Evolutionary conservation across 2,329 filamentous ascomycete species (phyloP), one percentile per base, ranked within the genome.

Genomic region (Myriosclerotinia duriaeana): DNA sequence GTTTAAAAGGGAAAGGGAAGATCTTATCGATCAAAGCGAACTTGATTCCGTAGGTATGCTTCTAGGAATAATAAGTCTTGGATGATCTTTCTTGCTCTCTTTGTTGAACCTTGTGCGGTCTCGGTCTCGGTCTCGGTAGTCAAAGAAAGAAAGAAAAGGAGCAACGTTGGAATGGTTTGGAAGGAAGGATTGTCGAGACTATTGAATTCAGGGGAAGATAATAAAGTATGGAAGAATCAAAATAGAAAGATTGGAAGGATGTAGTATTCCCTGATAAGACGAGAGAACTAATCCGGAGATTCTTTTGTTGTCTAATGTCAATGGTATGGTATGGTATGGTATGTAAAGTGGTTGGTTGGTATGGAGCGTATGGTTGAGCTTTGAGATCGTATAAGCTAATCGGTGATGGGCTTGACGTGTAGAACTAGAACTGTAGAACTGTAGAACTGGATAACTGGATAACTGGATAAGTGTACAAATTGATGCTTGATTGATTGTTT

Each of bases 1-100:
- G 26, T 34, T 59, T 40, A 26, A 42, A 22, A 38, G 55, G 40
- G 40, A 42, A 22, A 55, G 55, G 40, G 55, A 59, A 44, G 55
- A 48, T 48, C 42, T 22, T 36, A 48, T 48, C 17, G 26, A 36
- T 59, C 30, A 46, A 59, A 59, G 8, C 26, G 14, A 26, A 26
- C 36, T 14, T 26, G 55, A 44, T 15, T 44, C 42, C 42, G 42
- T 44, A n/a, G n/a, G n/a, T n/a, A 44, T 44, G 42, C 15, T 20
- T 44, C 15, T 44, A 12, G 42, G n/a, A n/a, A n/a, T 44, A 26
- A 26, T 15, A 44, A 44, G 42, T 44, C 42, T 44, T 42, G 55
- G 55, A 12, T 46, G 55, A 58, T 44, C 55, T 44, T 44, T 44
- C 17, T 5, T 20, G 30, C 2, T 34, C 30, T 17, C 17, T 7